Conservation (phyloP, 306 rosid species). For the Medicago lupulina region DNA sequence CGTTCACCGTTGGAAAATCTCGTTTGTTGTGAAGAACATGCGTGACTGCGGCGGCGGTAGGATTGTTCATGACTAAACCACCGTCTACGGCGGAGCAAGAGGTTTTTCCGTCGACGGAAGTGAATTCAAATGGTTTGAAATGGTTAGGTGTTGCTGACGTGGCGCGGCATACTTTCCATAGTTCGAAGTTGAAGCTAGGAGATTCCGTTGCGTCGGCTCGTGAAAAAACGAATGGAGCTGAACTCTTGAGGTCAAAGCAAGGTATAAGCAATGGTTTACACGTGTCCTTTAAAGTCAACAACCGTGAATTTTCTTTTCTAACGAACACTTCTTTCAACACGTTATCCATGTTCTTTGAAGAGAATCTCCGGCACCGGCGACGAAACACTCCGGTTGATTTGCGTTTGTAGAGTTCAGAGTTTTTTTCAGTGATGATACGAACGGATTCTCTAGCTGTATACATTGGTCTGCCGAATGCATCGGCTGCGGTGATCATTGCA, state of each 20-base stretch:
- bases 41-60: constrained; percentile 91
- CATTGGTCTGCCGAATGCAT: constrained; percentile 76
- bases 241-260: constrained; percentile 92
- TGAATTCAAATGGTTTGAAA: constrained; percentile 77
- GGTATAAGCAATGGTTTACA: constrained; percentile 87
- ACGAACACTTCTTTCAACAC: constrained; percentile 64
- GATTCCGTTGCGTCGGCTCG: constrained; percentile 92
- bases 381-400: constrained; percentile 49
- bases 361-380: constrained; percentile 62
- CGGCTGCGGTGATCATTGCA: constrained; percentile 70
- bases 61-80: constrained; percentile 95
- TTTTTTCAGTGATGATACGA: constrained; percentile 40
- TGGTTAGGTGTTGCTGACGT: constrained; percentile 82
- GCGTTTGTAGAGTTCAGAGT: constrained; percentile 57
- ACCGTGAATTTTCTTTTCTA: constrained; percentile 56
- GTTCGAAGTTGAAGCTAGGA: constrained; percentile 89
- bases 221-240: constrained; percentile 95
- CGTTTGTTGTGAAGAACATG: constrained; percentile 96
- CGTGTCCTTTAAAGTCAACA: constrained; percentile 81
- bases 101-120: constrained; percentile 82
- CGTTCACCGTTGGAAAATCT: constrained; percentile 79
- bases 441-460: constrained; percentile 78
- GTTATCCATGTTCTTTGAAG: constrained; percentile 70
- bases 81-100: constrained; percentile 89
- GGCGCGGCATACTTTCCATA: constrained; percentile 95